phyloP scores from a whole-genome alignment of 768 basidiomycete genomes.

The Naematelia aurantialba region DNA sequence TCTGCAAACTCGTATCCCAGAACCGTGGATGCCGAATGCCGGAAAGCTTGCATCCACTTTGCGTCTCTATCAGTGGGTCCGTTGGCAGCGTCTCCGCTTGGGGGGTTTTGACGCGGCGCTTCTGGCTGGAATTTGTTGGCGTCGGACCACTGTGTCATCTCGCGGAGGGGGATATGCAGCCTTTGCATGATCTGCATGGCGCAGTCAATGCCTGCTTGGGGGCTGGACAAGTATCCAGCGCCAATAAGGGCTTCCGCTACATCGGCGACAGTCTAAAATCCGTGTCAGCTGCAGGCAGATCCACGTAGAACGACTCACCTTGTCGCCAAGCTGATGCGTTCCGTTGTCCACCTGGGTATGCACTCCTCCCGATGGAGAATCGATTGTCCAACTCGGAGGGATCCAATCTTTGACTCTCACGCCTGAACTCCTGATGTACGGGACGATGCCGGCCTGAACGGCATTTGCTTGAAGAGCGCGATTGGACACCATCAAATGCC shows the following conservation, averaged over 20 bases:
- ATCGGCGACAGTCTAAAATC: slow-evolving; percentile 32
- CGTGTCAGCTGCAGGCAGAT: slow-evolving; percentile 3
- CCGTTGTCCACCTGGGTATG: background rate
- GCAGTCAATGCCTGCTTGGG: slow-evolving; percentile 9
- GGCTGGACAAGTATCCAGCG: slow-evolving; percentile 26
- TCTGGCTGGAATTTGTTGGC: background rate
- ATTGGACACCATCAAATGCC: slow-evolving; percentile 27
- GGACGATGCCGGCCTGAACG: slow-evolving; percentile 13
- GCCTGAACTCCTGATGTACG: slow-evolving; percentile 17
- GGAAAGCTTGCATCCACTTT: slow-evolving; percentile 24
- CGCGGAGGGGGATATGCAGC: slow-evolving; percentile 9
- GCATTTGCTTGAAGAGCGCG: slow-evolving; percentile 15
- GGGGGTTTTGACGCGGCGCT: background rate
- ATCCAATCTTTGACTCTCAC: slow-evolving; percentile 19
- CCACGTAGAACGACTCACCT: slow-evolving; percentile 16
- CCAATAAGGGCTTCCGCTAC: slow-evolving; percentile 37
- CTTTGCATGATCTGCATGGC: slow-evolving; percentile 11
- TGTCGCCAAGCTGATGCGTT: slow-evolving; percentile 28
- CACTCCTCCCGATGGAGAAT: background rate
- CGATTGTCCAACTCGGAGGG: slow-evolving; percentile 19
- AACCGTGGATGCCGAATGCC: slow-evolving; percentile 1
- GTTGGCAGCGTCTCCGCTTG: no score
- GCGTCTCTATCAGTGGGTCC: background rate
- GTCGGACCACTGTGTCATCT: slow-evolving; percentile 6
- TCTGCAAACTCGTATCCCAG: slow-evolving; percentile 31